These are phyloP conservation scores for Aschersonia sp. DNA, from an alignment of 2,329 filamentous ascomycete genomes.

Conservation along the genomic window DNA sequence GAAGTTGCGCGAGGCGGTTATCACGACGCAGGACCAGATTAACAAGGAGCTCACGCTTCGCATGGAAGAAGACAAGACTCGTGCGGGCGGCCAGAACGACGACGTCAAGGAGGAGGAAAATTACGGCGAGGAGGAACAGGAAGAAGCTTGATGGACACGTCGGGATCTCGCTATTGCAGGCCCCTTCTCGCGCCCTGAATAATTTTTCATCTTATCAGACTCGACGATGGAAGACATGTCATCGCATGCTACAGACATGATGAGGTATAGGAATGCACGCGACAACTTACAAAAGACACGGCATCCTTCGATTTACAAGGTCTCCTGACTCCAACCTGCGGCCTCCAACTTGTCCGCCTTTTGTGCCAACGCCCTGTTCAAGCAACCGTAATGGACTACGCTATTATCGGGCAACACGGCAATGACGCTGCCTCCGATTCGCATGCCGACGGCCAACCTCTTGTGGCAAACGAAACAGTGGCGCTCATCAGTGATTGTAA, in stretches of 20 bases:
- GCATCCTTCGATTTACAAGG: constrained; percentile 14
- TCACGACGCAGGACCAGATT: constrained; percentile 47
- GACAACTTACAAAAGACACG: background rate
- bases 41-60: constrained; percentile 58
- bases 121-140: constrained; percentile 73
- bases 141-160: constrained; percentile 32
- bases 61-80: constrained; percentile 59
- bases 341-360: constrained; percentile 17
- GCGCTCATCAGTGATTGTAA: constrained; percentile 74
- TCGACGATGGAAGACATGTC: background rate
- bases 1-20: constrained; percentile 41
- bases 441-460: constrained; percentile 68
- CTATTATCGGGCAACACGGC: constrained; percentile 74
- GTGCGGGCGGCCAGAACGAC: constrained; percentile 21
- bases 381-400: constrained; percentile 72
- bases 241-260: background rate
- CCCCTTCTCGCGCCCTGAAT: background rate
- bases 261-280: background rate
- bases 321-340: constrained; percentile 15
- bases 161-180: background rate
- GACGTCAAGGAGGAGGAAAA: constrained; percentile 56
- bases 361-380: constrained; percentile 32
- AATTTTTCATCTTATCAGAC: background rate
- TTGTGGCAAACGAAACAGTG: constrained; percentile 92
- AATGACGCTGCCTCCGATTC: constrained; percentile 81